Evolutionary conservation across 345 rosid genomes (phyloP), one percentile per base, ranked within the genome.

Genomic region (Aquilaria sinensis): DNA sequence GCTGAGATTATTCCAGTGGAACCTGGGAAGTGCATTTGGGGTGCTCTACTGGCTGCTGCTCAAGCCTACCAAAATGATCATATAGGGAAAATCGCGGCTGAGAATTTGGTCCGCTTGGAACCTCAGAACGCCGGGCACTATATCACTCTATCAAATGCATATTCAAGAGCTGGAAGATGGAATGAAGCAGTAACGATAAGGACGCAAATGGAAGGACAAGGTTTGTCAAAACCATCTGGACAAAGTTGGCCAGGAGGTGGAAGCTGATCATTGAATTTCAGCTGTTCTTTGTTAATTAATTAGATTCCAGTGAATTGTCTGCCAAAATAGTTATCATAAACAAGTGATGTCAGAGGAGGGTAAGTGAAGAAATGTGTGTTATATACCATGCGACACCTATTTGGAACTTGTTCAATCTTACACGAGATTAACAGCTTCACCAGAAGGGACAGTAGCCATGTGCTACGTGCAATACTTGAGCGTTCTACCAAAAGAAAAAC

Each of bases 141-240:
- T 51, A 71, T 75, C 12, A 73, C 80, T 2, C 62, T 74, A 11
- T 76, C 77, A 15, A 78, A 72, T 67, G 66, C 75, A 53, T 70
- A 70, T 57, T 77, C 83, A 2, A 65, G 70, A 61, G 77, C 68
- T 13, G 77, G 80, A 54, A 72, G 72, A 64, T 78, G 80, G 77
- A 68, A 72, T 4, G 83, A 75, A 50, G 77, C 71, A 31, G 66
- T 53, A 6, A 57, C 53, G 67, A 77, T 67, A 46, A 70, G 77
- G 61, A 78, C 63, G 59, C 53, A 69, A 62, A 72, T 75, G 73
- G 75, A 72, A 67, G 67, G 66, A 29, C 47, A 30, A 58, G 69
- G 72, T 34, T 50, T 71, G 65, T 43, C 56, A 23, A 78, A 78
- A 69, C 76, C 72, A 48, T 58, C 64, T 4, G 82, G 82, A 3